phyloP scores from a whole-genome alignment of 2,329 filamentous ascomycete genomes.

The Penicillium nordicum region DNA sequence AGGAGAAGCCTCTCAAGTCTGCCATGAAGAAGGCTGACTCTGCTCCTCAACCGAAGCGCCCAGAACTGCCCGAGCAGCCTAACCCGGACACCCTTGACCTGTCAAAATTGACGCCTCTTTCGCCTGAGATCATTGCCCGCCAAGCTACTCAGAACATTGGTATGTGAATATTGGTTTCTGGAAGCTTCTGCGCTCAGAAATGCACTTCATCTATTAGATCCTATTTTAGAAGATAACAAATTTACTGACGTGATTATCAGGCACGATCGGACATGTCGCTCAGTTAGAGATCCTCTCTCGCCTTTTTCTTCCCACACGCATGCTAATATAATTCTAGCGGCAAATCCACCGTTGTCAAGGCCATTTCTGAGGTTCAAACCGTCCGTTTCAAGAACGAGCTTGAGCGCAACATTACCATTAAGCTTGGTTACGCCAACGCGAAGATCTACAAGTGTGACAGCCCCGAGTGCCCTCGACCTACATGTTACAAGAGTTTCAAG shows the following conservation, averaged over 20 bases:
- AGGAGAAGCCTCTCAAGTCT: slow-evolving; percentile 72
- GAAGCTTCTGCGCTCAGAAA: not conserved
- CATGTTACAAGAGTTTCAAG: slow-evolving; percentile 95
- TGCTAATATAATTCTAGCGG: slow-evolving; percentile 48
- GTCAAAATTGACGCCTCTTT: slow-evolving; percentile 73
- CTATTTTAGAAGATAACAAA: not conserved
- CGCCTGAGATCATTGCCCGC: slow-evolving; percentile 93
- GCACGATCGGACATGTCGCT: slow-evolving; percentile 89
- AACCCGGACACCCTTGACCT: slow-evolving; percentile 87
- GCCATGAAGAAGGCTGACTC: slow-evolving; percentile 73
- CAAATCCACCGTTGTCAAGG: slow-evolving; percentile 98
- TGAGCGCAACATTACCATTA: slow-evolving; percentile 99
- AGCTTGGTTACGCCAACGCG: slow-evolving; percentile 98
- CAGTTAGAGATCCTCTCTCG: slow-evolving; percentile 46
- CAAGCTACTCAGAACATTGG: slow-evolving; percentile 99
- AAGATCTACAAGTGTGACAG: slow-evolving; percentile 99
- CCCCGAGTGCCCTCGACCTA: slow-evolving; percentile 81
- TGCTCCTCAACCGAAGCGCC: slow-evolving; percentile 57
- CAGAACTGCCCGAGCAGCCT: slow-evolving; percentile 80
- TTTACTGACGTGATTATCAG: slow-evolving; percentile 5
- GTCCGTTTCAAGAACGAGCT: slow-evolving; percentile 99
- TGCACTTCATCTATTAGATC: not conserved
- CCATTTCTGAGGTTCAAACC: slow-evolving; percentile 97
- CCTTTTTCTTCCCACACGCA: not conserved
- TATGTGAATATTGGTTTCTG: slow-evolving; percentile 37